Percentiles rank a stretch among this genome's conserved stretches.
Conservation (phyloP, 352 stramenopile species). For the Thalassiosira ordinaria region DNA sequence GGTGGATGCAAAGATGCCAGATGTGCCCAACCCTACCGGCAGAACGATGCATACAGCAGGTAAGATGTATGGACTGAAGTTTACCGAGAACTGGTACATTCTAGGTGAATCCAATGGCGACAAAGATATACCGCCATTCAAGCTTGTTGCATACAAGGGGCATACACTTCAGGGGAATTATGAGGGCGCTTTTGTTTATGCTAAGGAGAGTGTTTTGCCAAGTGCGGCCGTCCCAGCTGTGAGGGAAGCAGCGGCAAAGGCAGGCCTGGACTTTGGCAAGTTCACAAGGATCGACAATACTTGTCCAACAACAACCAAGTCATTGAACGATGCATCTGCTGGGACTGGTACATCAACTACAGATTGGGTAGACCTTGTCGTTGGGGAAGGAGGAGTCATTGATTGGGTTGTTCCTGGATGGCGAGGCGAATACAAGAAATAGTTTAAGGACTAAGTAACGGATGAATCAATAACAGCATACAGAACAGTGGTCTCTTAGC, state of each 20-base stretch:
- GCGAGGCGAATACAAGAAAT: slow-evolving; percentile 82
- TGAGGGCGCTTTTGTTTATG: slow-evolving; percentile 83
- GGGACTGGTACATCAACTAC: slow-evolving; percentile 80
- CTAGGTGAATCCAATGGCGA: slow-evolving; percentile 75
- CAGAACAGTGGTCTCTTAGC: too few species aligned
- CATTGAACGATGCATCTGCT: slow-evolving; percentile 73
- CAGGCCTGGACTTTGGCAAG: slow-evolving; percentile 77
- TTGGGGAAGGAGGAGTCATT: slow-evolving; percentile 83
- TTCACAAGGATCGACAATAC: slow-evolving; percentile 84
- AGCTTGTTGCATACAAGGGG: slow-evolving; percentile 85
- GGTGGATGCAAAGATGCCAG: slow-evolving; percentile 55
- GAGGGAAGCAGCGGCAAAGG: slow-evolving; percentile 66
- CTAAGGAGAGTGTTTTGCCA: slow-evolving; percentile 74
- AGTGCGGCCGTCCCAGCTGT: slow-evolving; percentile 67
- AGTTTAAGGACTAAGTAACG: too few species aligned
- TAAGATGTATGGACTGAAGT: slow-evolving; percentile 86
- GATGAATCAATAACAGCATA: too few species aligned
- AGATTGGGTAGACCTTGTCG: slow-evolving; percentile 81
- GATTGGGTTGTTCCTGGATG: slow-evolving; percentile 84
- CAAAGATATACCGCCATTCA: slow-evolving; percentile 72
- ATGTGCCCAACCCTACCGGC: slow-evolving; percentile 46
- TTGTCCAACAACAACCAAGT: slow-evolving; percentile 57
- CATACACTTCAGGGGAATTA: slow-evolving; percentile 86
- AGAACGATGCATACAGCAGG: slow-evolving; percentile 81
- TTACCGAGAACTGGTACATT: slow-evolving; percentile 86